phyloP scores from a whole-genome alignment of 257 asterid species.

The Cynanchum wilfordii region DNA sequence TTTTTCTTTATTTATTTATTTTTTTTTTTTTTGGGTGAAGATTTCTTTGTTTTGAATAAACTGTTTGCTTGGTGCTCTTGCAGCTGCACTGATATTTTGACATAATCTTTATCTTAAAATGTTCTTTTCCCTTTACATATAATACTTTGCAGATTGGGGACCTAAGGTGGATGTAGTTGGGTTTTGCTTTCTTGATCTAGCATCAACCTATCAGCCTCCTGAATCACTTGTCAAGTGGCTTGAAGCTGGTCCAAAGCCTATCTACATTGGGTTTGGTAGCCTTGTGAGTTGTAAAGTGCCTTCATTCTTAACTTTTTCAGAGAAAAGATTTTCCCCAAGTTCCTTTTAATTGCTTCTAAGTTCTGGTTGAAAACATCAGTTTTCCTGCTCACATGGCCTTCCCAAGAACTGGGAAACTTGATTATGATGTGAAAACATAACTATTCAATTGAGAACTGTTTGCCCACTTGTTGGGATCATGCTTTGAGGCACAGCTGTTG shows the following conservation, averaged over 20 bases:
- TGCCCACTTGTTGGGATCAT: background rate
- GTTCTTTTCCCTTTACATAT: constrained; percentile 14
- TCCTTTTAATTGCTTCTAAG: constrained; percentile 12
- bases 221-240: constrained; percentile 85
- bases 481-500: background rate
- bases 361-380: background rate
- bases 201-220: constrained; percentile 80
- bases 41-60: background rate
- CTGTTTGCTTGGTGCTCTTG: background rate
- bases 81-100: constrained; percentile 7
- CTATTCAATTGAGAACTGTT: background rate
- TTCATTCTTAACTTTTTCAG: constrained; percentile 5
- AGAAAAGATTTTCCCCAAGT: background rate
- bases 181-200: constrained; percentile 98
- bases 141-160: constrained; percentile 87
- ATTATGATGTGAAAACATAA: background rate
- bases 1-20: too few relatives aligned
- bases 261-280: constrained; percentile 84
- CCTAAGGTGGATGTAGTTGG: constrained; percentile 93
- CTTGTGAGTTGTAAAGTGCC: constrained; percentile 49
- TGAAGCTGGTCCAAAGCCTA: constrained; percentile 79
- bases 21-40: too few relatives aligned
- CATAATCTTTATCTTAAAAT: constrained; percentile 16
- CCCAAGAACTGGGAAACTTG: background rate
- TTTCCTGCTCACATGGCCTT: background rate